phyloP scores from a whole-genome alignment of 345 rosid species.

The Nephelium lappaceum region DNA sequence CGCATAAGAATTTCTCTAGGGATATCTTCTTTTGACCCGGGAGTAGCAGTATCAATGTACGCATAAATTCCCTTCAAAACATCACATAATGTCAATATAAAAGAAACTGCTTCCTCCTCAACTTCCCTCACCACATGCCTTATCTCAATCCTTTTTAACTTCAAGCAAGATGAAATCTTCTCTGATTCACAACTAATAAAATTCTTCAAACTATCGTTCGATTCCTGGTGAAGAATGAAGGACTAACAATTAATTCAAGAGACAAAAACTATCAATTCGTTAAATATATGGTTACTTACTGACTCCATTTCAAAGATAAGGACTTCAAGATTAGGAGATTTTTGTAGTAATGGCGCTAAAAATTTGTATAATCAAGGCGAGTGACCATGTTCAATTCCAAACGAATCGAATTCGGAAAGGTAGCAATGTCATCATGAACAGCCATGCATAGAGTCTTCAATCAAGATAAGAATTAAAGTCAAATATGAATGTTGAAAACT shows the following conservation, averaged over 20 bases:
- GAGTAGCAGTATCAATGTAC: too few species aligned
- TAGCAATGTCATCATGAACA: background rate
- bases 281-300: background rate
- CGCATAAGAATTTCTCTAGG: background rate
- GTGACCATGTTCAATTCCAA: background rate
- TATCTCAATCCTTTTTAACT: background rate
- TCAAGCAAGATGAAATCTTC: background rate
- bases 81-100: background rate
- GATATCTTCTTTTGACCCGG: too few species aligned
- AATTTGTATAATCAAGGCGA: background rate
- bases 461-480: background rate
- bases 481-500: background rate
- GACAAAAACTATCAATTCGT: background rate
- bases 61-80: background rate
- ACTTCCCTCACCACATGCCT: background rate
- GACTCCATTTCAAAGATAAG: background rate
- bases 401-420: conserved; percentile 3
- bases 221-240: background rate
- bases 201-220: background rate
- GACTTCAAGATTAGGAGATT: background rate
- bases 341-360: background rate
- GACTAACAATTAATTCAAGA: background rate
- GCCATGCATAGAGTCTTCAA: background rate
- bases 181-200: background rate
- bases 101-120: background rate